Evolutionary conservation across 495 filamentous ascomycete genomes (phyloP).

Genomic region (Hyphodiscus hymeniophilus): DNA sequence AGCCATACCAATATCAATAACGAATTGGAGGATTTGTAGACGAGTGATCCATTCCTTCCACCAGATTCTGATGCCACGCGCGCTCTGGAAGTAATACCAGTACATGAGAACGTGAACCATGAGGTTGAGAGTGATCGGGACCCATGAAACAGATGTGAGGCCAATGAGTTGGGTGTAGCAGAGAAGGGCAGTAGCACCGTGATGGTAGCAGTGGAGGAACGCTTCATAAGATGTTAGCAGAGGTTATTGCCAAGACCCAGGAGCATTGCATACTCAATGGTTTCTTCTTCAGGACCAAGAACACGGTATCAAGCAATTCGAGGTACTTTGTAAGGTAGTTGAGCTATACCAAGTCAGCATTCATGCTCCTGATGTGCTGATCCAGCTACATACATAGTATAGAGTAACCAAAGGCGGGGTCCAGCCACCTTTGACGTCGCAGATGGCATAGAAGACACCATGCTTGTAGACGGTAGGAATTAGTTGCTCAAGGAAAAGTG

Average conservation of each 20-base stretch:
- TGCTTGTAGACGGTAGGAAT: conserved; percentile 57
- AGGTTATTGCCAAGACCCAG: background rate
- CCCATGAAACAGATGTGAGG: conserved; percentile 71
- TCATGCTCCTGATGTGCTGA: background rate
- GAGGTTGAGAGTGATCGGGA: conserved; percentile 69
- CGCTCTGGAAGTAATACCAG: conserved; percentile 78
- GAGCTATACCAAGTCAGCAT: conserved; percentile 39
- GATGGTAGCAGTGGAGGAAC: conserved; percentile 84
- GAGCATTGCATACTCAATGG: conserved; percentile 52
- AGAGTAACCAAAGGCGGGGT: conserved; percentile 65
- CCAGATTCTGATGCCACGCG: conserved; percentile 74
- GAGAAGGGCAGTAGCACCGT: conserved; percentile 74
- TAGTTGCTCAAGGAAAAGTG: conserved; percentile 66
- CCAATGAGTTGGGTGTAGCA: conserved; percentile 81
- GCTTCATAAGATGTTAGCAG: conserved; percentile 37
- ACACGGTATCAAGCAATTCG: conserved; percentile 72
- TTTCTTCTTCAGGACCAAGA: conserved; percentile 84
- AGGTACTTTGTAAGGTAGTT: conserved; percentile 83
- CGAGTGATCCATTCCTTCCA: conserved; percentile 89
- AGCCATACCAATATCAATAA: conserved; percentile 65
- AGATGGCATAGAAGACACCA: conserved; percentile 68
- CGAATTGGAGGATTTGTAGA: conserved; percentile 76
- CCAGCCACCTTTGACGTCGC: conserved; percentile 65
- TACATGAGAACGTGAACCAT: conserved; percentile 73
- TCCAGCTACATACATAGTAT: conserved; percentile 60